Evolutionary conservation across 1,139 yeast species (phyloP).

Genomic region (Magnusiomyces magnusii): DNA sequence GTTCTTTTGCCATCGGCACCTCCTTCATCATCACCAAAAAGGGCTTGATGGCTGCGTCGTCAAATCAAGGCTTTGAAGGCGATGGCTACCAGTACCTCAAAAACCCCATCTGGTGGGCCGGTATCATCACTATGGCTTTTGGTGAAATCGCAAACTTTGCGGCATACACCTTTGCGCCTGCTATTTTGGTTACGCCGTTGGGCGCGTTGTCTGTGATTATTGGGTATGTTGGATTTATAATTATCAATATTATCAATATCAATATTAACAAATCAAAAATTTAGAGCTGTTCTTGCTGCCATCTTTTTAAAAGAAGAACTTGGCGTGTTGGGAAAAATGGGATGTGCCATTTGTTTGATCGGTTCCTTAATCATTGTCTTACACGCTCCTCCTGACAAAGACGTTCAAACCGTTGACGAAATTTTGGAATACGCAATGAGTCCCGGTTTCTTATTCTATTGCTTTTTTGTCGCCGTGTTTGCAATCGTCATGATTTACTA

Average conservation of each 20-base stretch:
- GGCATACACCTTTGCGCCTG: slow-evolving; percentile 94
- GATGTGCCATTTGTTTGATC: slow-evolving; percentile 83
- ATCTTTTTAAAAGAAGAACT: slow-evolving; percentile 77
- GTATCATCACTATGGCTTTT: slow-evolving; percentile 82
- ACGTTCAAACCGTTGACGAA: slow-evolving; percentile 82
- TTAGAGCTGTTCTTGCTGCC: slow-evolving; percentile 71
- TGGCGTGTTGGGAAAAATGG: slow-evolving; percentile 87
- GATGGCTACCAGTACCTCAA: slow-evolving; percentile 68
- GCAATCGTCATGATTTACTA: slow-evolving; percentile 73
- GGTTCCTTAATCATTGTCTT: slow-evolving; percentile 87
- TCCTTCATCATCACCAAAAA: slow-evolving; percentile 85
- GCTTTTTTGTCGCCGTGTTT: slow-evolving; percentile 53
- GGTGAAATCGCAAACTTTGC: slow-evolving; percentile 94
- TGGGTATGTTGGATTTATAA: slow-evolving; percentile 33
- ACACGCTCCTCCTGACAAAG: slow-evolving; percentile 93
- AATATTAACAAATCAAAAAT: no score
- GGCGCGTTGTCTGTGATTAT: slow-evolving; percentile 89
- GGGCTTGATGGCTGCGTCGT: slow-evolving; percentile 60
- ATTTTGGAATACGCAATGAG: slow-evolving; percentile 70
- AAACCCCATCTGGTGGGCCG: slow-evolving; percentile 95
- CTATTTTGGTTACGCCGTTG: slow-evolving; percentile 82
- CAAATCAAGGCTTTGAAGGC: slow-evolving; percentile 55
- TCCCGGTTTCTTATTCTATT: slow-evolving; percentile 72
- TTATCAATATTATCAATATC: no score
- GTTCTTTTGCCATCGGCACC: slow-evolving; percentile 85